Evolutionary conservation across 257 asterid species (phyloP), one percentile per base, ranked within the genome.

Genomic region (Primulina eburnea): DNA sequence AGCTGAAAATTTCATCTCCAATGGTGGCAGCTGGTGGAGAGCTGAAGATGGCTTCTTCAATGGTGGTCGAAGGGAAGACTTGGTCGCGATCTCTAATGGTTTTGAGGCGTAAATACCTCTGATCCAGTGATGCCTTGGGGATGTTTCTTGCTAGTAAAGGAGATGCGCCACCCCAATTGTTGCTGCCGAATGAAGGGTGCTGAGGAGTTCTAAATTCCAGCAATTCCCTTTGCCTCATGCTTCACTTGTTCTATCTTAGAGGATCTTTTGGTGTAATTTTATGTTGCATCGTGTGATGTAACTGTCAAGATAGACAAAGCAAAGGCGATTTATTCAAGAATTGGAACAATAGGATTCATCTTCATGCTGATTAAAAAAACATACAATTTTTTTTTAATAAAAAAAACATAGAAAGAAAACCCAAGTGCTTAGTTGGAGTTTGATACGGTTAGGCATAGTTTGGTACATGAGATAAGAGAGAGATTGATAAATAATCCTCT

Each of bases 141-240:
- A 90, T 33, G 75, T 82, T 69, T 21, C 95, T 73, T 1, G 95
- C 97, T 67, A 90, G 63, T 80, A 90, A 37, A 0, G 95, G 97
- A 16, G 97, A 90, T 0, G 92, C 81, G 3, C 97, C 97, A 20
- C 97, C 97, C 97, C 97, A 88, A 11, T 78, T 83, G 74, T 90
- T 88, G 20, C 80, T 82, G 40, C 93, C 88, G 3, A 60, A 43
- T 11, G 83, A 76, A 52, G 93, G 91, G 76, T 88, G 95, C 17
- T 88, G 90, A 1, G 97, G 97, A 5, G 97, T 84, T 73, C 95
- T 80, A 58, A 90, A 86, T 60, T 88, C 86, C 8, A 76, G 24
- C 37, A 76, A 16, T 28, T 76, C 82, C 38, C 72, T 78, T 40
- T 70, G 84, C 77, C 81, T 82, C 86, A 82, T 64, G 70, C 33